phyloP scores from a whole-genome alignment of 306 rosid genomes.

The Crotalaria pallida region DNA sequence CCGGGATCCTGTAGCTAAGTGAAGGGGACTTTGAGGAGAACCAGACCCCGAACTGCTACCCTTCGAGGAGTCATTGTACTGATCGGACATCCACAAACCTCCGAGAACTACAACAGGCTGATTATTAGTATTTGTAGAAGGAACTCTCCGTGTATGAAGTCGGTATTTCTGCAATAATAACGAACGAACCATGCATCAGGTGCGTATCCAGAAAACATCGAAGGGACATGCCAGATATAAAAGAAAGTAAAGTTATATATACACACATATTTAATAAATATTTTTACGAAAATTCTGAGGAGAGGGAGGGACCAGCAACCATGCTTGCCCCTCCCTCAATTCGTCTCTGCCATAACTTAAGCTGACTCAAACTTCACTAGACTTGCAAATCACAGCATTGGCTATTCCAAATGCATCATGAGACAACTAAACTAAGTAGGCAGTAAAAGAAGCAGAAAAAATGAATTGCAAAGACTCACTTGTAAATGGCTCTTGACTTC shows the following conservation, averaged over 20 bases:
- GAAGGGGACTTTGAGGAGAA: constrained; percentile 94
- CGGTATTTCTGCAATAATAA: constrained; percentile 74
- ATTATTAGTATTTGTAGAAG: constrained; percentile 43
- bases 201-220: no score
- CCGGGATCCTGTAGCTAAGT: constrained; percentile 49
- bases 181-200: not conserved
- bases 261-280: no score
- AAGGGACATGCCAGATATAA: no score
- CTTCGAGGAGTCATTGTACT: constrained; percentile 66
- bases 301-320: no score
- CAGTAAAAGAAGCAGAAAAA: not conserved
- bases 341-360: not conserved
- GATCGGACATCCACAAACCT: constrained; percentile 74
- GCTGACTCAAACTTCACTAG: constrained; percentile 9
- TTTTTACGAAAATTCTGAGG: no score
- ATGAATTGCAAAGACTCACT: constrained; percentile 40
- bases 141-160: constrained; percentile 83
- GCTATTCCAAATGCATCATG: not conserved
- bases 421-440: constrained; percentile 3
- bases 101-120: constrained; percentile 65
- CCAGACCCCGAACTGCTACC: constrained; percentile 72
- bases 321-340: no score
- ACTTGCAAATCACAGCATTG: not conserved
- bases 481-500: constrained; percentile 99
- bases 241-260: no score